phyloP scores from a whole-genome alignment of 306 rosid species.

The Cicer yamashitae region DNA sequence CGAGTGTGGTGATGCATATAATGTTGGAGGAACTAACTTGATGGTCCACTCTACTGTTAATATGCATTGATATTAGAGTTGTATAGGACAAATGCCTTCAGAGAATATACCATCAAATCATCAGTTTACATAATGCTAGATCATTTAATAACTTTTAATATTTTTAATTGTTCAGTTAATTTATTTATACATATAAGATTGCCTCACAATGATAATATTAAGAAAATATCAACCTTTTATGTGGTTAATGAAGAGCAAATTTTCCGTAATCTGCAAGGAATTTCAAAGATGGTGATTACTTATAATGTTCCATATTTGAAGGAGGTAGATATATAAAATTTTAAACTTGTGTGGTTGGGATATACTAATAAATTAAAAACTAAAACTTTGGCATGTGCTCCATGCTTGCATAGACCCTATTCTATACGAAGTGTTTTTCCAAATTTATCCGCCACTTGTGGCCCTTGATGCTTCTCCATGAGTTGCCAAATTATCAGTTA shows the following conservation, averaged over 20 bases:
- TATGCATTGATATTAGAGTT: slow-evolving; percentile 5
- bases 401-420: neutral
- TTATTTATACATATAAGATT: slow-evolving; percentile 28
- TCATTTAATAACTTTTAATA: slow-evolving; percentile 23
- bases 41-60: slow-evolving; percentile 15
- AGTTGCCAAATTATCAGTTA: slow-evolving; percentile 29
- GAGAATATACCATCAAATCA: slow-evolving; percentile 6
- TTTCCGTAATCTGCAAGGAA: slow-evolving; percentile 29
- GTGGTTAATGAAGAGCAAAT: slow-evolving; percentile 20
- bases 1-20: neutral
- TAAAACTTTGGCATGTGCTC: slow-evolving; percentile 13
- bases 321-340: slow-evolving; percentile 21
- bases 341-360: slow-evolving; percentile 9
- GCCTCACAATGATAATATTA: slow-evolving; percentile 14
- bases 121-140: slow-evolving; percentile 17
- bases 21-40: slow-evolving; percentile 24
- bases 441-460: slow-evolving; percentile 19
- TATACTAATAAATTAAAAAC: slow-evolving; percentile 9
- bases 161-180: slow-evolving; percentile 28
- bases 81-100: slow-evolving; percentile 14
- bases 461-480: slow-evolving; percentile 35
- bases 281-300: slow-evolving; percentile 21
- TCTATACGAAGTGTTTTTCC: slow-evolving; percentile 13
- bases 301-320: slow-evolving; percentile 42
- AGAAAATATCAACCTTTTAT: slow-evolving; percentile 34